A percentile compares a stretch with the other conserved stretches of the same genome.
These are phyloP conservation scores for Gaillardinia entomophila DNA, from an alignment of 805 yeast species.

Conservation along the genomic window DNA sequence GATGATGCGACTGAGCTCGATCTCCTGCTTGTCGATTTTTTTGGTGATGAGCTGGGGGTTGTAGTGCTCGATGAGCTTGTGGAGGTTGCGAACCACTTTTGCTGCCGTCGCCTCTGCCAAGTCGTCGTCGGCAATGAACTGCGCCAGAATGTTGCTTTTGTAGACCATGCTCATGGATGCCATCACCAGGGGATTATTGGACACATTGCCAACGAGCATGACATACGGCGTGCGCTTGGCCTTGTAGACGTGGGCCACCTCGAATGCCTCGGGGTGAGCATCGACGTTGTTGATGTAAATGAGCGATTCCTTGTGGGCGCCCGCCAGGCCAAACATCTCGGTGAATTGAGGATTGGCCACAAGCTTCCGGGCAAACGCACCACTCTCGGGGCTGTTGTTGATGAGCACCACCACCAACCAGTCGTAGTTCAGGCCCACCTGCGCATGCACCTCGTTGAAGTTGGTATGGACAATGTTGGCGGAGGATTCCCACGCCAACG, in stretches of 20 bases:
- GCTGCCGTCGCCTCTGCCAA: slow-evolving; percentile 13
- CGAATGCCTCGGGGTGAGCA: slow-evolving; percentile 30
- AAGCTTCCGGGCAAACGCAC: slow-evolving; percentile 11
- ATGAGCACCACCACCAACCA: slow-evolving; percentile 31
- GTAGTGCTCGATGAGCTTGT: slow-evolving; percentile 20
- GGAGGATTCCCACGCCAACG: too few species aligned
- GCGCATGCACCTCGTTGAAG: slow-evolving; percentile 26
- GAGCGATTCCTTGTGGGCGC: slow-evolving; percentile 21
- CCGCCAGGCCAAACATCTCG: slow-evolving; percentile 13
- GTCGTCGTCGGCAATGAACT: slow-evolving; percentile 14
- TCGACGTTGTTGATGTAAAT: slow-evolving; percentile 27
- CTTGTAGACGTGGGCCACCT: slow-evolving; percentile 27
- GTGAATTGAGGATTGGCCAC: slow-evolving; percentile 11
- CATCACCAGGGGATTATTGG: slow-evolving; percentile 29
- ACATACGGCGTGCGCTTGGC: slow-evolving; percentile 31
- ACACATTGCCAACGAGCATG: slow-evolving; percentile 28
- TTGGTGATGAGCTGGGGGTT: slow-evolving; percentile 35
- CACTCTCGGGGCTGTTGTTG: slow-evolving; percentile 17
- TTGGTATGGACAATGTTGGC: slow-evolving; percentile 8
- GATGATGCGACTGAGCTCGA: slow-evolving; percentile 31
- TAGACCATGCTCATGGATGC: slow-evolving; percentile 34
- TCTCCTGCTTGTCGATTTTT: slow-evolving; percentile 34
- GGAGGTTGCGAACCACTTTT: slow-evolving; percentile 19
- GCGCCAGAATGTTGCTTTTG: slow-evolving; percentile 19
- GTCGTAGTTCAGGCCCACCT: slow-evolving; percentile 19